These are phyloP conservation scores for Phytophthora idaei DNA, from an alignment of 352 stramenopile species.

Conservation along the genomic window DNA sequence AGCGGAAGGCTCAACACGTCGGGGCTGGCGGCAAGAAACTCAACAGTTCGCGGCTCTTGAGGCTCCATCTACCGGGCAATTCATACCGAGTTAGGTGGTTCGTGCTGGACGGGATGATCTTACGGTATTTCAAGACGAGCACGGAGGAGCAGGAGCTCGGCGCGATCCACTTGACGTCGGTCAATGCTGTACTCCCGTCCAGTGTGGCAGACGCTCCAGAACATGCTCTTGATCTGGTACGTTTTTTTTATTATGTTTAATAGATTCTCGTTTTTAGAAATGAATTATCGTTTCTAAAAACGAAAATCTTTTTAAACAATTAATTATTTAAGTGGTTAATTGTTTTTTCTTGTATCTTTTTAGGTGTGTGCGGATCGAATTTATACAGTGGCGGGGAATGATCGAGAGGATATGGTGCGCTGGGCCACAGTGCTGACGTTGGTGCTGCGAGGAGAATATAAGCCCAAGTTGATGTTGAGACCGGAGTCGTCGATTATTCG, in stretches of 20 bases:
- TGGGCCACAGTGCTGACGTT: constrained; percentile 89
- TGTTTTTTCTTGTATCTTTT: constrained; percentile 10
- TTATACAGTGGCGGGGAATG: constrained; percentile 87
- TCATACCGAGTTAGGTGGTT: constrained; percentile 87
- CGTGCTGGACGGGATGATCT: constrained; percentile 88
- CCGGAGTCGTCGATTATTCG: constrained; percentile 88
- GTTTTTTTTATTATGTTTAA: constrained; percentile 1
- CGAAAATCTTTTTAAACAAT: neutral
- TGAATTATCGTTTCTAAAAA: neutral
- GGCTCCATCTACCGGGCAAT: constrained; percentile 80
- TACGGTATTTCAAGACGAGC: constrained; percentile 89
- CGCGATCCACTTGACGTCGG: constrained; percentile 86
- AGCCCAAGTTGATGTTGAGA: constrained; percentile 88
- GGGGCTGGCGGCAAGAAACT: constrained; percentile 88
- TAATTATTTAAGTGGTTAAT: constrained; percentile 3
- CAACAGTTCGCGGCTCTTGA: constrained; percentile 76
- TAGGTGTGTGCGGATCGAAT: constrained; percentile 88
- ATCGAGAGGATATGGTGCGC: constrained; percentile 89
- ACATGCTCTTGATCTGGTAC: constrained; percentile 82
- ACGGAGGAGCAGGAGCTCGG: constrained; percentile 88
- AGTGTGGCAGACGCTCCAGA: constrained; percentile 88
- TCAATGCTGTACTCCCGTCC: constrained; percentile 88
- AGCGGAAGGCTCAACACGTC: constrained; percentile 86
- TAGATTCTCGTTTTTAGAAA: neutral
- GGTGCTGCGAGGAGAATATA: constrained; percentile 81